A percentile compares a stretch with the other conserved stretches of the same genome.
Evolutionary conservation across 257 asterid genomes (phyloP).

Genomic region (Solanum bulbocastanum): DNA sequence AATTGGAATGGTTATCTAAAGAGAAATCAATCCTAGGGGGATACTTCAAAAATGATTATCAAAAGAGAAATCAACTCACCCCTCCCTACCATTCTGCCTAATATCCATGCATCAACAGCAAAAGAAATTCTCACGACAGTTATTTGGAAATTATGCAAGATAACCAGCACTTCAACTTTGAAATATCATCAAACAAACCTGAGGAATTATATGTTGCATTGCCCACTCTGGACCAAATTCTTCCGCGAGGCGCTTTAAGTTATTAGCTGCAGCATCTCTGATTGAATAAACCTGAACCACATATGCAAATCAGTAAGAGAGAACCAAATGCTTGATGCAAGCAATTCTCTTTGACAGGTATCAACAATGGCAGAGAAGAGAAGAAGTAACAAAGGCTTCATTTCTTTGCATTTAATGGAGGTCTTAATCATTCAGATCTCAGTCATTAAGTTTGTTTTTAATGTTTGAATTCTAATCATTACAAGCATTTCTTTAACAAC

Average conservation of each 20-base stretch:
- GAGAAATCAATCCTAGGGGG: not conserved
- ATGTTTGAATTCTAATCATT: not conserved
- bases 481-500: not conserved
- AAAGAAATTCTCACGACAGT: not conserved
- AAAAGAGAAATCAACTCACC: not conserved
- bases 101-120: not conserved
- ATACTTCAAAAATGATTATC: not conserved
- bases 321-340: not conserved
- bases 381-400: not conserved
- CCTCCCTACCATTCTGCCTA: not conserved
- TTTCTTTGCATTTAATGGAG: not conserved
- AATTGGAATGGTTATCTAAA: not conserved
- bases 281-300: conserved; percentile 38
- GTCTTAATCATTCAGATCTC: not conserved
- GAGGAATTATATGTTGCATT: conserved; percentile 54
- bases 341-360: not conserved
- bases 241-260: conserved; percentile 42
- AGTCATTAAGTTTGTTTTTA: not conserved
- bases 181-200: conserved; percentile 18
- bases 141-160: not conserved
- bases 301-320: not conserved
- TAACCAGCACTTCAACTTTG: not conserved
- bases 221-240: conserved; percentile 58
- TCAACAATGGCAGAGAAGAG: not conserved
- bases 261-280: conserved; percentile 47